Evolutionary conservation across 148 eudicot species (phyloP).

Genomic region (Arctostaphylos glauca): DNA sequence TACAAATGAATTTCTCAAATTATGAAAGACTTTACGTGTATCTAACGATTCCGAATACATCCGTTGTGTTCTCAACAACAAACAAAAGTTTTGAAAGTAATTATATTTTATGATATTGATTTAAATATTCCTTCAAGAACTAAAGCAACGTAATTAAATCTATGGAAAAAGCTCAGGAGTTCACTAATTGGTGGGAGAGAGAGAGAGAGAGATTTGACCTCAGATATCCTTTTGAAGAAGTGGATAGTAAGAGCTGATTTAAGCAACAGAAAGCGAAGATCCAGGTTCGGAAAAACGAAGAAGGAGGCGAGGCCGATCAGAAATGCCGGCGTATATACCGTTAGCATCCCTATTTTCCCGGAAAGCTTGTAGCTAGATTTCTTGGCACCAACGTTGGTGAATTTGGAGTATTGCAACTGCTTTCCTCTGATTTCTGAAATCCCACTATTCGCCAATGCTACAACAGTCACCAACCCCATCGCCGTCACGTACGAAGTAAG

Average conservation of each 20-base stretch:
- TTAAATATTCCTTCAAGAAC: too few species aligned
- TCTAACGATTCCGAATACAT: too few species aligned
- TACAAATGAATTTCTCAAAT: too few species aligned
- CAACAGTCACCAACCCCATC: constrained; percentile 26
- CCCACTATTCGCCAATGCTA: constrained; percentile 19
- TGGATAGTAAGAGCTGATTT: not conserved
- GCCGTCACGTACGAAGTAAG: constrained; percentile 22
- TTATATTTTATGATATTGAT: too few species aligned
- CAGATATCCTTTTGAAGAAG: not conserved
- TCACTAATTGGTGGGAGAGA: not conserved
- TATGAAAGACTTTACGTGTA: too few species aligned
- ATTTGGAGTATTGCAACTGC: constrained; percentile 42
- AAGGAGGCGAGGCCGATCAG: not conserved
- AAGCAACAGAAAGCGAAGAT: not conserved
- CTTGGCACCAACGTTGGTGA: constrained; percentile 16
- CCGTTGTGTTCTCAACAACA: too few species aligned
- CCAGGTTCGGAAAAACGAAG: not conserved
- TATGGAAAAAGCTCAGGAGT: too few species aligned
- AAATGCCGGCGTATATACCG: not conserved
- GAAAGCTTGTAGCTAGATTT: not conserved
- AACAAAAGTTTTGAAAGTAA: not conserved
- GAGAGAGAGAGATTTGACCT: not conserved
- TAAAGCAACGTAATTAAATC: too few species aligned
- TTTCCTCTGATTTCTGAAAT: constrained; percentile 30
- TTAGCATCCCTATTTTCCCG: constrained; percentile 27